Evolutionary conservation across 2,329 filamentous ascomycete genomes (phyloP), one percentile per base, ranked within the genome.

Genomic region (Nannizziopsis barbatae): DNA sequence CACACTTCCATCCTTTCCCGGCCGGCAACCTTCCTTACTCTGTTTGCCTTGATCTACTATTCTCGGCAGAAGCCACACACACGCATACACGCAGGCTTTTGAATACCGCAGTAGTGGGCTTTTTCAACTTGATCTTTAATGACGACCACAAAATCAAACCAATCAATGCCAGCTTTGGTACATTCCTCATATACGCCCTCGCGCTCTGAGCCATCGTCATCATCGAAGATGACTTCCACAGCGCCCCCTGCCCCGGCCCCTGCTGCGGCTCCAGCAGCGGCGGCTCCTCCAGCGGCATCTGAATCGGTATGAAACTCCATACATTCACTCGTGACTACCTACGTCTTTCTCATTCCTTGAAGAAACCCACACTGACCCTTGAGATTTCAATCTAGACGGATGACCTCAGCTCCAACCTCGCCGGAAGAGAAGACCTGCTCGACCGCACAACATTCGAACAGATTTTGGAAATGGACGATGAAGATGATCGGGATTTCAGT

Each of bases 381-480:
- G 6, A 14, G 36, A 27, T 20, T 22, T 12, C 15, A 30, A 4
- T n/a, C 3, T 55, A 68, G 65, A 63, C 70, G 67, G 70, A 73
- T 57, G 68, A 74, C 53, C 70, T 67, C 47, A 63, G 65, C 50
- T 65, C 70, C 49, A 72, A 67, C 52, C 65, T 80, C 59, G 72
- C 74, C 51, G 78, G 85, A 52, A 78, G 87, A 56, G 81, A 79
- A 51, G 84, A 92, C 56, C 75, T 75, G 62, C 81, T 98, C 67
- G 90, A 96, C 65, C 70, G 74, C 52, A 65, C 68, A 48, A 94
- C 88, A 49, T 98, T 98, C 60, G 81, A 83, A 59, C 92, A 96
- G 73, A 96, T 98, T 64, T 79, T 96, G 54, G 92, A 96, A 68
- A 95, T 98, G 90, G 92, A 98, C 65, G 92, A 96, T 55, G 84